Evolutionary conservation across 164 flowering plant genomes (phyloP).

Genomic region (Cinnamomum chago): DNA sequence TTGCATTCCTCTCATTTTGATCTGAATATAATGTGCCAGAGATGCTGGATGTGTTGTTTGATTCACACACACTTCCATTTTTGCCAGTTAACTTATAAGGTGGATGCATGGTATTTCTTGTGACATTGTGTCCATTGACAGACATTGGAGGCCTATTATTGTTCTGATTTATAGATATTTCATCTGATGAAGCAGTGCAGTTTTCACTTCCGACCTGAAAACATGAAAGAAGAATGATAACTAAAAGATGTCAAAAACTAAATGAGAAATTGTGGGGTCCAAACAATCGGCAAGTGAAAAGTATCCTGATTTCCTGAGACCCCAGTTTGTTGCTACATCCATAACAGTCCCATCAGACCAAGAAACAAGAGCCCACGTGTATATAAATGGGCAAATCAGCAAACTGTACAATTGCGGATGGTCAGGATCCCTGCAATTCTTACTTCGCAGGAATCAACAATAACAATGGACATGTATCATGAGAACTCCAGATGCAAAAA

Average conservation of each 20-base stretch:
- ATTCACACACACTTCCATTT: constrained; percentile 19
- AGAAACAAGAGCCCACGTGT: background rate
- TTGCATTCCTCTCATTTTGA: constrained; percentile 17
- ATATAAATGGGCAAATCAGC: background rate
- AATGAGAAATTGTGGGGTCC: background rate
- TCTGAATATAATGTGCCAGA: constrained; percentile 17
- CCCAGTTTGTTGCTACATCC: background rate
- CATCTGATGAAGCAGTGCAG: constrained; percentile 21
- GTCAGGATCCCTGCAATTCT: background rate
- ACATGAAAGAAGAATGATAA: constrained; percentile 8
- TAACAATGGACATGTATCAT: background rate
- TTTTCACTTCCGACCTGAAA: constrained; percentile 32
- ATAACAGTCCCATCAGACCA: background rate
- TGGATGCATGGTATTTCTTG: constrained; percentile 24
- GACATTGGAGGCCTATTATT: constrained; percentile 5
- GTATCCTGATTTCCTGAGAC: background rate
- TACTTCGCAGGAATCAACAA: background rate
- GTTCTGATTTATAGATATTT: constrained; percentile 15
- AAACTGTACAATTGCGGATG: background rate
- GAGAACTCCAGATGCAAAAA: constrained; percentile 8
- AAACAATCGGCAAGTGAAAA: background rate
- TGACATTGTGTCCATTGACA: constrained; percentile 19
- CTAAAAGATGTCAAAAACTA: constrained; percentile 1
- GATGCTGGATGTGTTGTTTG: constrained; percentile 19
- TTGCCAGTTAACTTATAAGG: constrained; percentile 20